These are phyloP conservation scores for Fusarium sp. DNA, from an alignment of 2,329 filamentous ascomycete species.

Conservation along the genomic window DNA sequence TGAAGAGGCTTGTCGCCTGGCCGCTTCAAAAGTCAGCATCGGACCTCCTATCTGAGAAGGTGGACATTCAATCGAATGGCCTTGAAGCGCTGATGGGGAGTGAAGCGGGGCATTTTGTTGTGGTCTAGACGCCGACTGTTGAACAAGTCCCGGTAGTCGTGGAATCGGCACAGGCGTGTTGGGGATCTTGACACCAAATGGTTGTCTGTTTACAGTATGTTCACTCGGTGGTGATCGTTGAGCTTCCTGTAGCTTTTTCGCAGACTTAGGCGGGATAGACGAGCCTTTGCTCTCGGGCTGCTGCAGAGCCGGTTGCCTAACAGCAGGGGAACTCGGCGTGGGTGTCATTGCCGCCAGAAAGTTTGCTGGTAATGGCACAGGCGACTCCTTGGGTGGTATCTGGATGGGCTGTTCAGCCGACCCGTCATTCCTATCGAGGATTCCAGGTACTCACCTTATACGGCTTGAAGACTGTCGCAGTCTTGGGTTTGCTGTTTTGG, in stretches of 20 bases:
- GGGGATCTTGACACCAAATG: slow-evolving; percentile 26
- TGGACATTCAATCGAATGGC: neutral
- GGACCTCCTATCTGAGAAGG: neutral
- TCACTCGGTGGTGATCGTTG: slow-evolving; percentile 30
- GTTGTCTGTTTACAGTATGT: slow-evolving; percentile 12
- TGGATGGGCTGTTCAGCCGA: slow-evolving; percentile 50
- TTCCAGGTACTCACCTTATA: slow-evolving; percentile 52
- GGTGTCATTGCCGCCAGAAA: slow-evolving; percentile 58
- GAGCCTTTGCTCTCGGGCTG: slow-evolving; percentile 11
- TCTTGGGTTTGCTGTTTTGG: slow-evolving; percentile 44
- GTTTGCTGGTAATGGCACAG: slow-evolving; percentile 59
- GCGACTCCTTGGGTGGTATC: slow-evolving; percentile 58
- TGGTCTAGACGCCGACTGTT: neutral
- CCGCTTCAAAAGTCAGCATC: neutral
- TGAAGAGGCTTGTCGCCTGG: neutral
- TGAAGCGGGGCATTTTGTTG: neutral
- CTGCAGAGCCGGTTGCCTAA: slow-evolving; percentile 28
- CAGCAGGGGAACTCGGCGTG: slow-evolving; percentile 37
- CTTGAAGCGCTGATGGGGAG: neutral
- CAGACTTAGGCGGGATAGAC: slow-evolving; percentile 5
- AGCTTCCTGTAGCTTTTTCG: slow-evolving; percentile 1
- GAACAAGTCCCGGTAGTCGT: slow-evolving; percentile 34
- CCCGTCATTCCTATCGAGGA: slow-evolving; percentile 40
- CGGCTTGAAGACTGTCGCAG: slow-evolving; percentile 44
- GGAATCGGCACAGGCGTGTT: slow-evolving; percentile 53